Conservation (phyloP, 1,284 basidiomycete genomes). For the Schizophyllum commune region DNA sequence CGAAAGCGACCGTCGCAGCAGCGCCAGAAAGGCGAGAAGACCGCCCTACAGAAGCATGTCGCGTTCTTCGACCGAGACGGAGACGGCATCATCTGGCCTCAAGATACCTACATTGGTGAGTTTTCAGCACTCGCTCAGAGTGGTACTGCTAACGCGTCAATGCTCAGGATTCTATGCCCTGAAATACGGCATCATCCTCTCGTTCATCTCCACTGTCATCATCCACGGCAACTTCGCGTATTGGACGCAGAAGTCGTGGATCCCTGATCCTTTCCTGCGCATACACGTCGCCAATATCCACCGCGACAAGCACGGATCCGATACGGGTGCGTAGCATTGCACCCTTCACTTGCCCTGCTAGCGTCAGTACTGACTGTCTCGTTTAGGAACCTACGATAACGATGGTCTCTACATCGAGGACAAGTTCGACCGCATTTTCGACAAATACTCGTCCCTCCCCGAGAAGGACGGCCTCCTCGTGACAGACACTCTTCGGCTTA, state of each 20-base stretch:
- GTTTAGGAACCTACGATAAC: neutral
- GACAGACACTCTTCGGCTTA: slow-evolving; percentile 26
- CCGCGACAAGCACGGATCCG: slow-evolving; percentile 31
- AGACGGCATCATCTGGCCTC: slow-evolving; percentile 48
- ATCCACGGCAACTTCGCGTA: slow-evolving; percentile 35
- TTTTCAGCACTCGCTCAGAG: neutral
- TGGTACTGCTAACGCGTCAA: neutral
- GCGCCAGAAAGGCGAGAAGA: neutral
- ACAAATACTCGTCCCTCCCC: slow-evolving; percentile 29
- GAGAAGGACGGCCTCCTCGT: slow-evolving; percentile 27
- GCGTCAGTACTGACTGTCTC: neutral
- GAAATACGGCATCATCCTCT: slow-evolving; percentile 27
- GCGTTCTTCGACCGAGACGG: slow-evolving; percentile 41
- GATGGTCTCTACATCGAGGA: slow-evolving; percentile 28
- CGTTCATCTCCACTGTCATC: slow-evolving; percentile 23
- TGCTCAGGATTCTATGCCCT: slow-evolving; percentile 25
- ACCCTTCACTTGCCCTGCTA: neutral
- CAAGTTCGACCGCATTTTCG: slow-evolving; percentile 29
- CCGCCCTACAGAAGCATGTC: slow-evolving; percentile 36
- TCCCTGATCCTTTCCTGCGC: slow-evolving; percentile 35
- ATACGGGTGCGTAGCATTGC: slow-evolving; percentile 25
- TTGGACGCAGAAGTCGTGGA: slow-evolving; percentile 22
- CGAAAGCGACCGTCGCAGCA: neutral
- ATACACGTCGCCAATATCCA: slow-evolving; percentile 30
- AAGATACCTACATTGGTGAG: slow-evolving; percentile 31